Percentiles rank a stretch among this genome's conserved stretches.
Evolutionary conservation across 2,329 filamentous ascomycete species (phyloP).

Genomic region (Pseudodiploospora longispora): DNA sequence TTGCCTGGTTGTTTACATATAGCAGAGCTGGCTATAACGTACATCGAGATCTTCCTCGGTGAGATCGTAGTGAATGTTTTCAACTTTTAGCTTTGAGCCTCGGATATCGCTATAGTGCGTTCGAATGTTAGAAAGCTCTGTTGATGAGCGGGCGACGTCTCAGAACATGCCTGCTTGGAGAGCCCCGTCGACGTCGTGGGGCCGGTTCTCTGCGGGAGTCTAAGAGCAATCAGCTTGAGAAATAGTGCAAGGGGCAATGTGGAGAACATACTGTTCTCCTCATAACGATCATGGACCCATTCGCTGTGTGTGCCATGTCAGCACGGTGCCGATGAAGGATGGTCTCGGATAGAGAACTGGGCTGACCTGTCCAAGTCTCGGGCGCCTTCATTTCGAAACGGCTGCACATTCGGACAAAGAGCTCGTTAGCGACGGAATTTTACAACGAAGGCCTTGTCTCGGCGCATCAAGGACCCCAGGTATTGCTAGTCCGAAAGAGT

Average conservation of each 20-base stretch:
- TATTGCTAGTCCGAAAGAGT: constrained; percentile 21
- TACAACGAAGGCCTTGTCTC: constrained; percentile 24
- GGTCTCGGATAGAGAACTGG: not conserved
- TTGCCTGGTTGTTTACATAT: constrained; percentile 4
- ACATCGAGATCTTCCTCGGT: constrained; percentile 78
- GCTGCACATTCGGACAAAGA: constrained; percentile 39
- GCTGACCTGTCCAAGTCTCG: constrained; percentile 64
- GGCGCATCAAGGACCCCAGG: constrained; percentile 22
- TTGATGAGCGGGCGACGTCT: constrained; percentile 7
- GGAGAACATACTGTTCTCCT: constrained; percentile 54
- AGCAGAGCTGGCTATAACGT: constrained; percentile 13
- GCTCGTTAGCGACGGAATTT: constrained; percentile 21
- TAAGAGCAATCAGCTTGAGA: constrained; percentile 18
- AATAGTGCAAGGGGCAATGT: not conserved
- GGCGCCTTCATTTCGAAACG: constrained; percentile 48
- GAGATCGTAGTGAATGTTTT: constrained; percentile 89
- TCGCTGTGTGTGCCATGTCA: constrained; percentile 46
- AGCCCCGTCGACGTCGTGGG: constrained; percentile 34
- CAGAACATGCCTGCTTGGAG: constrained; percentile 29
- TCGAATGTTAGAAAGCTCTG: constrained; percentile 8
- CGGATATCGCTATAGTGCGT: constrained; percentile 35
- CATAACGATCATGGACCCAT: constrained; percentile 90
- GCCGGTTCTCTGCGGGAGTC: constrained; percentile 33
- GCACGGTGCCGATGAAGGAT: not conserved
- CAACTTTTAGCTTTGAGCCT: constrained; percentile 69